Percentiles rank a stretch among this genome's conserved stretches.
These are phyloP conservation scores for Thelonectria olida DNA, from an alignment of 2,329 filamentous ascomycete species.

Conservation along the genomic window DNA sequence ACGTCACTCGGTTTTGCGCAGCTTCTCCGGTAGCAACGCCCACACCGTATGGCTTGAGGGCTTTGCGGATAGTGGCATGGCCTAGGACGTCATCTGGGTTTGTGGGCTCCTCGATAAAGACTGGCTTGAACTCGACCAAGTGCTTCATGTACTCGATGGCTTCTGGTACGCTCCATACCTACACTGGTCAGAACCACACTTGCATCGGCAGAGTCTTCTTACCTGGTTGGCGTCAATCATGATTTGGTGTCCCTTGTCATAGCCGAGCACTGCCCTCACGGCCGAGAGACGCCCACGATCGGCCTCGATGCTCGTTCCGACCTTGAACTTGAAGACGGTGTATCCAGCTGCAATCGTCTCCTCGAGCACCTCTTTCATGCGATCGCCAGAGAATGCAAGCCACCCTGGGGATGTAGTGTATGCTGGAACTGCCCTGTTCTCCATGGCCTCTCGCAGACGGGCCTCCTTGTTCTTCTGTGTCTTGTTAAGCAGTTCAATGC, in stretches of 20 bases:
- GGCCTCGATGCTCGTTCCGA: conserved; percentile 76
- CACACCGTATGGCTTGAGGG: conserved; percentile 77
- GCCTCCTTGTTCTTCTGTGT: conserved; percentile 78
- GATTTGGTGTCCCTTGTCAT: conserved; percentile 82
- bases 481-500: conserved; percentile 74
- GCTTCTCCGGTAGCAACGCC: conserved; percentile 93
- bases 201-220: conserved; percentile 89
- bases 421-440: conserved; percentile 81
- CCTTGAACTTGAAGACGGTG: conserved; percentile 90
- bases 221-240: conserved; percentile 96
- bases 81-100: conserved; percentile 90
- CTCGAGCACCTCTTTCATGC: conserved; percentile 78
- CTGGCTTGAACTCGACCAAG: conserved; percentile 84
- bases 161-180: conserved; percentile 91
- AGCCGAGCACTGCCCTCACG: conserved; percentile 82
- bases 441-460: conserved; percentile 77
- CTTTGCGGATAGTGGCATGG: conserved; percentile 85
- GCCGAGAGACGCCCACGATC: conserved; percentile 77
- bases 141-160: conserved; percentile 88
- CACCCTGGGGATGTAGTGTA: conserved; percentile 93
- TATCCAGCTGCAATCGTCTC: conserved; percentile 83
- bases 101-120: conserved; percentile 96
- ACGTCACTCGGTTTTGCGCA: conserved; percentile 94
- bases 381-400: conserved; percentile 90
- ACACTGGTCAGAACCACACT: no score